Base-by-base conservation (phyloP, 352 stramenopile species). In the Pythium apleroticum region DNA sequence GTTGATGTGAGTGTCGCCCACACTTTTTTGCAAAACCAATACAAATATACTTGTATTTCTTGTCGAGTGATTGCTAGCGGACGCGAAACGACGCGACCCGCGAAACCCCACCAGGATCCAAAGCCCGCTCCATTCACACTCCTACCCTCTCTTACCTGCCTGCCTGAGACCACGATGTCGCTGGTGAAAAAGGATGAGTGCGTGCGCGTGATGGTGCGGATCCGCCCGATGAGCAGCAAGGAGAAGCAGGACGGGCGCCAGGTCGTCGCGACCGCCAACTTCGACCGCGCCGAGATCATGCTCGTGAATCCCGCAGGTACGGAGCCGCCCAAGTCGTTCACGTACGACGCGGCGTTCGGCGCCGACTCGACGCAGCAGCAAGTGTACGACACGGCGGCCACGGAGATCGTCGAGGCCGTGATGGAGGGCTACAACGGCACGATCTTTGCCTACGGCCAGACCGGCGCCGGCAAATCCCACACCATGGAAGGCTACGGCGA, bases 291-390 rank as follows among this genome's bases (percentile, higher is more conserved):
- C 12, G 79, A 97, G 52, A 91, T 99, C 63, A 82, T 85, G 55
- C 80, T 98, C 39, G 37, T 86, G 3, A 97, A 98, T 71, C 92
- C 90, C 3, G 81, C 82, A 41, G 81, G 68, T 0, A 79, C 75
- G 1, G 91, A 98, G 53, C 82, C 87, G 8, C 89, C 91, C 15
- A 99, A 99, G 68, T 91, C 77, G 25, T 99, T 99, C 77, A 98
- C 96, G 37, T 98, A 99, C 46, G 97, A 99, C 76, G 91, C 95
- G 6, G 94, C 98, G 0, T 99, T 99, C 63, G 95, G 85, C 10
- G 74, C 91, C n/a, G 81, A 88, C 37, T 98, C 91, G 30, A 93
- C 90, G 28, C 97, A 99, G 76, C 78, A 97, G 69, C 82, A 98
- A 63, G 93, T 98, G 30, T 98, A 33, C 30, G 30, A 33, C 30